A percentile compares a stretch with the other conserved stretches of the same genome.
phyloP scores from a whole-genome alignment of 306 rosid species.

The Lagenaria siceraria region DNA sequence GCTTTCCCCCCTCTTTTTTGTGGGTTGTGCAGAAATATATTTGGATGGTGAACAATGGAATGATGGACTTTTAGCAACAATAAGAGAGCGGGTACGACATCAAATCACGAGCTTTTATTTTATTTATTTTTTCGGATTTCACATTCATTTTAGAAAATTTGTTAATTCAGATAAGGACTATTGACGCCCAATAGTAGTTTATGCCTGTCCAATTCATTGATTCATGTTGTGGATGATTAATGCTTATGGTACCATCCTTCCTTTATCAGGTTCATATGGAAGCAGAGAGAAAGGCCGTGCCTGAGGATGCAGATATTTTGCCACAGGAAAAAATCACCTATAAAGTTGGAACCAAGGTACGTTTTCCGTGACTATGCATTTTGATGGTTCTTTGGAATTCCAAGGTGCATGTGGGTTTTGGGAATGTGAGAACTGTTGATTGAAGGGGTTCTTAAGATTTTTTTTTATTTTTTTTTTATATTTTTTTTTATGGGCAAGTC shows the following conservation, averaged over 20 bases:
- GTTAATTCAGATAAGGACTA: not conserved
- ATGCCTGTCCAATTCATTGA: constrained; percentile 11
- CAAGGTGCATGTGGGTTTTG: not conserved
- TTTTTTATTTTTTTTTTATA: too few relatives aligned
- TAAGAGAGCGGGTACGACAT: constrained; percentile 73
- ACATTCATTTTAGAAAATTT: not conserved
- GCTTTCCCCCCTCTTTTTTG: constrained; percentile 1
- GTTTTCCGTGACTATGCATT: not conserved
- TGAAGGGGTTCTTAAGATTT: not conserved
- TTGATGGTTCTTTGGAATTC: not conserved
- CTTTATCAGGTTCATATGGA: constrained; percentile 86
- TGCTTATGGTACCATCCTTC: not conserved
- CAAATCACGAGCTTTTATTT: not conserved
- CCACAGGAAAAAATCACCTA: constrained; percentile 62
- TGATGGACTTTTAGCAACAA: constrained; percentile 85
- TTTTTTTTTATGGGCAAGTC: too few relatives aligned
- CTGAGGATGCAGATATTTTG: constrained; percentile 40
- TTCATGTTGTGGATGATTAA: constrained; percentile 15
- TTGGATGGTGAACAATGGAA: constrained; percentile 82
- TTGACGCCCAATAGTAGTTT: not conserved
- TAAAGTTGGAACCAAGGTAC: constrained; percentile 85
- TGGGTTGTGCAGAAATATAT: constrained; percentile 31
- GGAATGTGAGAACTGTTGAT: not conserved
- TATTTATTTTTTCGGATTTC: not conserved
- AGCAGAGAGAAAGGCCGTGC: constrained; percentile 64